These are phyloP conservation scores for Peronospora destructor DNA, from an alignment of 352 stramenopile genomes.

Conservation along the genomic window DNA sequence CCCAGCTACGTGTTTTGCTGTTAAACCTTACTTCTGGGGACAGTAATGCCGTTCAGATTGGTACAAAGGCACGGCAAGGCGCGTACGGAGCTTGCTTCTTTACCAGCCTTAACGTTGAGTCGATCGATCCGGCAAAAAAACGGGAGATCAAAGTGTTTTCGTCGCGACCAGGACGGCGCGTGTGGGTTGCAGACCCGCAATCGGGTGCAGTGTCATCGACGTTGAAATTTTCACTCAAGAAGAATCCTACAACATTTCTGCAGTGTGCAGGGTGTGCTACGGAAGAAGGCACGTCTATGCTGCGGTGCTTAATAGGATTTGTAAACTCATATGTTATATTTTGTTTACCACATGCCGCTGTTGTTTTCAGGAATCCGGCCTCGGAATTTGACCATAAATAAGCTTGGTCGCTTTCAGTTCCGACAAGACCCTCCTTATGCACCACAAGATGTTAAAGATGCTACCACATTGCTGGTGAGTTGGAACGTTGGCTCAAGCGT, in stretches of 20 bases:
- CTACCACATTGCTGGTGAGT: slow-evolving; percentile 60
- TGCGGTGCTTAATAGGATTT: slow-evolving; percentile 1
- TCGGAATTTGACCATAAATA: slow-evolving; percentile 75
- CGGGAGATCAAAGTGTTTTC: slow-evolving; percentile 75
- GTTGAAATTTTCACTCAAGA: slow-evolving; percentile 74
- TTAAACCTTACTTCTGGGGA: slow-evolving; percentile 66
- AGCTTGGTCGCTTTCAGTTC: slow-evolving; percentile 68
- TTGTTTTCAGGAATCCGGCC: slow-evolving; percentile 39
- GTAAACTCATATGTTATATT: background rate
- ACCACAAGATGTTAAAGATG: slow-evolving; percentile 33
- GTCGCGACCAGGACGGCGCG: slow-evolving; percentile 61
- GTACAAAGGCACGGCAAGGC: slow-evolving; percentile 74
- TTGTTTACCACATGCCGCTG: background rate
- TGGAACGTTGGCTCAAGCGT: slow-evolving; percentile 78
- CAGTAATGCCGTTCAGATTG: slow-evolving; percentile 72
- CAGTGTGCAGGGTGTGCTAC: slow-evolving; percentile 42
- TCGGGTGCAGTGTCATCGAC: slow-evolving; percentile 76
- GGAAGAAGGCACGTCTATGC: slow-evolving; percentile 43
- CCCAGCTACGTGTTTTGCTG: slow-evolving; percentile 69
- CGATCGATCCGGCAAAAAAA: slow-evolving; percentile 52
- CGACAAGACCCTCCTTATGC: slow-evolving; percentile 50
- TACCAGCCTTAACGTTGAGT: slow-evolving; percentile 44
- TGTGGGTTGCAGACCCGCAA: slow-evolving; percentile 76
- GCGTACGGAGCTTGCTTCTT: slow-evolving; percentile 82
- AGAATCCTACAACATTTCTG: slow-evolving; percentile 55